Percentiles rank a stretch among this genome's conserved stretches.
phyloP scores from a whole-genome alignment of 139 green algal genomes.

The Mychonastes homosphaera region DNA sequence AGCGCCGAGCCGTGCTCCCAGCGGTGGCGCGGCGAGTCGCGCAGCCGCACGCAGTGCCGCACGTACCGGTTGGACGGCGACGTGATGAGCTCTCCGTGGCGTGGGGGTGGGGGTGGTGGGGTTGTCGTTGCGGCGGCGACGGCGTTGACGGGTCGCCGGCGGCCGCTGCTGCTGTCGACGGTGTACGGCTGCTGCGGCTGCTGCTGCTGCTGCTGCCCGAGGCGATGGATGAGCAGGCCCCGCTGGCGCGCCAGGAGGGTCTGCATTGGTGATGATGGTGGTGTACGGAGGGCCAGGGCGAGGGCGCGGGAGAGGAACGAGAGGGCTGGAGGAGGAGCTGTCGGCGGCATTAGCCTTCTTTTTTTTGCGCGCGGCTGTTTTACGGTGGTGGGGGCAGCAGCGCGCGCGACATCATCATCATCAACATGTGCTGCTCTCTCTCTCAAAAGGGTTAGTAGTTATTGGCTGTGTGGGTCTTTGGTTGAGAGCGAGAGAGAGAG shows the following conservation, averaged over 20 bases:
- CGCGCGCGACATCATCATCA: too few relatives aligned
- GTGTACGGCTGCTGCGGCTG: neutral
- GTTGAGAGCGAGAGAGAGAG: too few relatives aligned
- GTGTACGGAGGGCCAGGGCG: too few relatives aligned
- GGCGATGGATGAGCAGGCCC: neutral
- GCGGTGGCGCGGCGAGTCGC: slow-evolving; percentile 32
- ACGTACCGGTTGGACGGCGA: slow-evolving; percentile 40
- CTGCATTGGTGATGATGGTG: too few relatives aligned
- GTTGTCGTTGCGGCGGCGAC: neutral
- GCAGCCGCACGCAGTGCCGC: slow-evolving; percentile 61
- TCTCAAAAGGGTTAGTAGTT: too few relatives aligned
- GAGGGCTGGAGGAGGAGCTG: too few relatives aligned
- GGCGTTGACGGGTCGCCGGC: neutral
- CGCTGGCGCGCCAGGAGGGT: neutral
- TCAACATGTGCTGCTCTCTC: too few relatives aligned
- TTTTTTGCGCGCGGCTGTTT: too few relatives aligned
- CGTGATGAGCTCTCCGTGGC: slow-evolving; percentile 20
- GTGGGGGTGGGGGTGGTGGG: neutral
- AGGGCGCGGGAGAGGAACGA: too few relatives aligned
- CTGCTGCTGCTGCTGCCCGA: neutral
- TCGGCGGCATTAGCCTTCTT: too few relatives aligned
- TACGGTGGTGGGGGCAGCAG: too few relatives aligned
- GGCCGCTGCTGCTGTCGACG: neutral
- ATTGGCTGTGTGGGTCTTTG: too few relatives aligned
- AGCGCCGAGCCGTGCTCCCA: slow-evolving; percentile 25